A percentile compares a stretch with the other conserved stretches of the same genome.
These are phyloP conservation scores for Trichoderma harzianum DNA, from an alignment of 2,329 filamentous ascomycete genomes.

Conservation along the genomic window DNA sequence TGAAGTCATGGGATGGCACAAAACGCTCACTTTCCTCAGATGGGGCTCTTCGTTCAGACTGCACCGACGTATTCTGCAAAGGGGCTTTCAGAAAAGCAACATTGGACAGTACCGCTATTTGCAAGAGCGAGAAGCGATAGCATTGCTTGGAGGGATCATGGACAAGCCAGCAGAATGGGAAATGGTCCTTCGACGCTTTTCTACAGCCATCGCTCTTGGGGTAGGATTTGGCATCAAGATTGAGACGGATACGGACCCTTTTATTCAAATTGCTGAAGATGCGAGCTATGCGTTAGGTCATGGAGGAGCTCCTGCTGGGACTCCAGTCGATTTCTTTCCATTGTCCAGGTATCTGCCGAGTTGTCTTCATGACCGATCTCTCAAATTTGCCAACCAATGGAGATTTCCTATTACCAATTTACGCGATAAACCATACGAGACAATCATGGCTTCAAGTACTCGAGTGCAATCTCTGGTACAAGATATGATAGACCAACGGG, in stretches of 20 bases:
- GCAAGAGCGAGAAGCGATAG: constrained; percentile 34
- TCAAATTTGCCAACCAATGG: constrained; percentile 31
- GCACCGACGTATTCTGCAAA: constrained; percentile 44
- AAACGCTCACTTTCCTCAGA: constrained; percentile 44
- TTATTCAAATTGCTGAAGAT: constrained; percentile 37
- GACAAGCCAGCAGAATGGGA: constrained; percentile 36
- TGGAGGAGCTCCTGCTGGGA: constrained; percentile 31
- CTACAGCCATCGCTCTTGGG: constrained; percentile 40
- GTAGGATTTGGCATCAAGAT: constrained; percentile 44
- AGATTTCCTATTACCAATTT: constrained; percentile 36
- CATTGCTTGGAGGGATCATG: constrained; percentile 31
- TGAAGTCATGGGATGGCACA: constrained; percentile 45
- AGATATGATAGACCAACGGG: constrained; percentile 27
- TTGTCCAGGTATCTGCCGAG: constrained; percentile 41
- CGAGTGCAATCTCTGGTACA: constrained; percentile 31
- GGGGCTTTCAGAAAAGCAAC: constrained; percentile 39
- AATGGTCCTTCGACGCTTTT: constrained; percentile 35
- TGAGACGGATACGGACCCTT: constrained; percentile 36
- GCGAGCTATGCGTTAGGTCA: constrained; percentile 30
- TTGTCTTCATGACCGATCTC: constrained; percentile 32
- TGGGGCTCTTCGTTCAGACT: constrained; percentile 42
- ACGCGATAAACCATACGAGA: constrained; percentile 43
- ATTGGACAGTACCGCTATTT: constrained; percentile 34
- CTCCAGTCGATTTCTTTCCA: constrained; percentile 48
- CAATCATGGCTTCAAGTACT: constrained; percentile 30